phyloP scores from a whole-genome alignment of 768 basidiomycete genomes.

The Kwoniella shandongensis region DNA sequence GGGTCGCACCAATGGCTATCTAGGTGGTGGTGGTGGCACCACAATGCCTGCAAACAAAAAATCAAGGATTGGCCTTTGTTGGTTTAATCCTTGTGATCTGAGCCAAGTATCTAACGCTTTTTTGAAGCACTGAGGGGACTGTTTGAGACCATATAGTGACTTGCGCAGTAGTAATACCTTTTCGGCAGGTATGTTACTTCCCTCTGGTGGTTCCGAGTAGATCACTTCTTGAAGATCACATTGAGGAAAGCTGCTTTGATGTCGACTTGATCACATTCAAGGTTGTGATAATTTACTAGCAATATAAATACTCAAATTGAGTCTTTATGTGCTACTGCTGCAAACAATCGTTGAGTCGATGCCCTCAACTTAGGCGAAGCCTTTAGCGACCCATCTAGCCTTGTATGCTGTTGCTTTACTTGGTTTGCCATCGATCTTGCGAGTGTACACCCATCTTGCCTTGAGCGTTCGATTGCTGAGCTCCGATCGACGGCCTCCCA shows the following conservation, averaged over 20 bases:
- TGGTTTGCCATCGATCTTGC: slow-evolving; percentile 43
- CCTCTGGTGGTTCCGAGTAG: slow-evolving; percentile 19
- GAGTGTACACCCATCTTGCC: slow-evolving; percentile 53
- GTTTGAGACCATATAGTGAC: slow-evolving; percentile 26
- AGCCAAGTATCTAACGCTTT: slow-evolving; percentile 24
- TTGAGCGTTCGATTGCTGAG: slow-evolving; percentile 33
- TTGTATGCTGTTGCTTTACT: slow-evolving; percentile 26
- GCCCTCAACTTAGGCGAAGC: slow-evolving; percentile 18
- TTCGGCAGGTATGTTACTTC: background rate
- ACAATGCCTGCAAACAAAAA: slow-evolving; percentile 3
- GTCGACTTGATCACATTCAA: slow-evolving; percentile 21
- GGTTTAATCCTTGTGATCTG: slow-evolving; percentile 11
- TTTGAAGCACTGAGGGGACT: slow-evolving; percentile 25
- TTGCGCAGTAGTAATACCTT: slow-evolving; percentile 12
- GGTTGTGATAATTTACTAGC: slow-evolving; percentile 14
- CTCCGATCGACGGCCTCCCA: slow-evolving; percentile 30
- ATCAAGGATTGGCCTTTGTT: slow-evolving; percentile 11
- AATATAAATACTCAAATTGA: slow-evolving; percentile 22
- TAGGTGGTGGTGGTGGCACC: too few relatives aligned
- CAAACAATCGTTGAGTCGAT: slow-evolving; percentile 23
- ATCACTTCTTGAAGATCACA: slow-evolving; percentile 15
- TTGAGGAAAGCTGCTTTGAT: slow-evolving; percentile 26
- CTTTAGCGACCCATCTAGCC: slow-evolving; percentile 29
- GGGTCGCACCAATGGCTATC: too few relatives aligned
- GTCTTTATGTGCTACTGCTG: slow-evolving; percentile 22